Evolutionary conservation across 148 eudicot genomes (phyloP), one percentile per base, ranked within the genome.

Genomic region (Chenopodium suecicum): DNA sequence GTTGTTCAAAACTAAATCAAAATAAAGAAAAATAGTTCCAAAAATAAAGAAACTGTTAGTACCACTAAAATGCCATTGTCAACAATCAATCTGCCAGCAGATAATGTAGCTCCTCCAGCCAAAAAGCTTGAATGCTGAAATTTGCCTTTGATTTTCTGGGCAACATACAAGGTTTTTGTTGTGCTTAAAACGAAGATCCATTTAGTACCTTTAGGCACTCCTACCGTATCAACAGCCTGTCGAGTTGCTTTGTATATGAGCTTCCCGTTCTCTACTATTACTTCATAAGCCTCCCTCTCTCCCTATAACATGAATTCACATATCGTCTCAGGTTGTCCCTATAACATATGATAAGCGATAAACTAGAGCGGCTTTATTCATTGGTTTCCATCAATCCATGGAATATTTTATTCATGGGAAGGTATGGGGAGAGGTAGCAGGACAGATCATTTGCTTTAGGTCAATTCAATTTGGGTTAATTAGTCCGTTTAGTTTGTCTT

Each of bases 101-200:
- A 84, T 63, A 90, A 82, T 5, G 98, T 92, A 9, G 98, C 95
- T 1, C 95, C 98, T 27, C 98, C 98, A 54, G 98, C 95, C 80
- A 93, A 82, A 73, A 93, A 93, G 75, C 98, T 93, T 0, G 98
- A 93, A 79, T 93, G 98, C 56, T 93, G 98, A 85, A 93, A 93
- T 16, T 77, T 85, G 60, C 98, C 98, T 79, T 88, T 93, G 60
- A 62, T 76, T 78, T 93, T 93, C 78, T 78, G 85, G 64, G 91
- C 97, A 41, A 92, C 90, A 64, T 93, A 93, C 82, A 93, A 79
- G 14, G 25, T 80, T 83, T 63, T 89, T 9, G 90, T 89, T 12
- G 87, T 85, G 64, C 95, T 89, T 12, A 93, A 91, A 9, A 93
- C 97, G 80, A 93, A 93, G 76, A 93, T 93, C 94, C 94, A 93